Evolutionary conservation across 106 monocot genomes (phyloP).

Genomic region (Apostasia shenzhenica): DNA sequence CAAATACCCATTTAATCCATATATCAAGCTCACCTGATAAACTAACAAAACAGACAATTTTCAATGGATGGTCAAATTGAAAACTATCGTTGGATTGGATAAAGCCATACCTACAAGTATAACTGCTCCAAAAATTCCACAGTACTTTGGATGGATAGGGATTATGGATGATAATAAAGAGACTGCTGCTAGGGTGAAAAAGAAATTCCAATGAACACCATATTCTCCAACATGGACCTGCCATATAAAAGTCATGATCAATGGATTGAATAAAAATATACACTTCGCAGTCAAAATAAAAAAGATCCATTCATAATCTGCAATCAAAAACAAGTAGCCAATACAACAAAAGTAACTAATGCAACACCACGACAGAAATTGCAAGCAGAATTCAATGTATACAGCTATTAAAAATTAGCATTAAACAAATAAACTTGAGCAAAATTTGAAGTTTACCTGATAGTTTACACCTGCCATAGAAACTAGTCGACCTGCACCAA

Average conservation of each 20-base stretch:
- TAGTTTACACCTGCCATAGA: constrained; percentile 75
- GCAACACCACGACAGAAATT: not conserved
- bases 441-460: constrained; percentile 44
- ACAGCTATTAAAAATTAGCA: too few relatives aligned
- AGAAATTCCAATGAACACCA: constrained; percentile 99
- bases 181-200: constrained; percentile 96
- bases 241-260: constrained; percentile 5
- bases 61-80: not conserved
- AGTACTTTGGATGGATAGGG: constrained; percentile 63
- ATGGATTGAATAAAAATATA: not conserved
- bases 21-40: constrained; percentile 57
- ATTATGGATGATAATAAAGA: constrained; percentile 60
- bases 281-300: not conserved
- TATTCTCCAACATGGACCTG: constrained; percentile 98
- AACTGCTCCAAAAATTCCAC: constrained; percentile 63
- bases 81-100: not conserved
- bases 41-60: constrained; percentile 22
- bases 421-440: too few relatives aligned
- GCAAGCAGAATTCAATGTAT: not conserved
- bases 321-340: not conserved
- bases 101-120: constrained; percentile 57
- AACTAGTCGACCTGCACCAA: constrained; percentile 77
- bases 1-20: constrained; percentile 59
- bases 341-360: not conserved
- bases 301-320: not conserved